phyloP scores from a whole-genome alignment of 1,284 basidiomycete genomes.

The Naganishia albida region DNA sequence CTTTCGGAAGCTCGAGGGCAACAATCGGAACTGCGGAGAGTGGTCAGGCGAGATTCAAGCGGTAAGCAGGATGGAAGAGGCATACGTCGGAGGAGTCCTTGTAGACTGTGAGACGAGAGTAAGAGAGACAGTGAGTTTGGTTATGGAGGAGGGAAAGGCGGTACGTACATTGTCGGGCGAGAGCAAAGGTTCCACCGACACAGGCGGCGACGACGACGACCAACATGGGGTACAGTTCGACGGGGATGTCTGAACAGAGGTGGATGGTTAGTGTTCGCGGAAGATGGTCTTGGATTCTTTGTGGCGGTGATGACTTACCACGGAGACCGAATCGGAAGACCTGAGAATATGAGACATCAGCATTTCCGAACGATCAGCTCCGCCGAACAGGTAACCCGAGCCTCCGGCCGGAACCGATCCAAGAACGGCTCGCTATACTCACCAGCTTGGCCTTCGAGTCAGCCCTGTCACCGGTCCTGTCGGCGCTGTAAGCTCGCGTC shows the following conservation, averaged over 20 bases:
- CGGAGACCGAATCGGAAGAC: constrained; percentile 52
- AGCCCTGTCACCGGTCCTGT: constrained; percentile 27
- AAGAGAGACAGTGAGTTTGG: background rate
- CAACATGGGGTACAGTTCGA: constrained; percentile 54
- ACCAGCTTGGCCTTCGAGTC: constrained; percentile 33
- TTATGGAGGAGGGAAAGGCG: no score
- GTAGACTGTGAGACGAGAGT: constrained; percentile 17
- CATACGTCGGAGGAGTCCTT: constrained; percentile 32
- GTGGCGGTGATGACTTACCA: constrained; percentile 30
- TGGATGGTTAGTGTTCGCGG: background rate
- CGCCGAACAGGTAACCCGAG: no score
- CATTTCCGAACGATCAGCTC: background rate
- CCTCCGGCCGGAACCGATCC: no score
- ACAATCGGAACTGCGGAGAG: constrained; percentile 28
- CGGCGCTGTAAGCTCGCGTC: constrained; percentile 28
- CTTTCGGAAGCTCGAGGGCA: constrained; percentile 31
- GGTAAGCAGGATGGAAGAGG: background rate
- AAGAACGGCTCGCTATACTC: background rate
- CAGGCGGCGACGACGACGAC: constrained; percentile 49
- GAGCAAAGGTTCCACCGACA: constrained; percentile 44
- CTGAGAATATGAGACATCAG: constrained; percentile 36
- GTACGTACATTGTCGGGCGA: constrained; percentile 32
- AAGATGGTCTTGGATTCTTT: background rate
- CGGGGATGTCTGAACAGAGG: constrained; percentile 47
- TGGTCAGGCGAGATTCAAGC: background rate